Percentiles rank a stretch among this genome's conserved stretches.
These are phyloP conservation scores for Striga asiatica DNA, from an alignment of 257 asterid species.

Conservation along the genomic window DNA sequence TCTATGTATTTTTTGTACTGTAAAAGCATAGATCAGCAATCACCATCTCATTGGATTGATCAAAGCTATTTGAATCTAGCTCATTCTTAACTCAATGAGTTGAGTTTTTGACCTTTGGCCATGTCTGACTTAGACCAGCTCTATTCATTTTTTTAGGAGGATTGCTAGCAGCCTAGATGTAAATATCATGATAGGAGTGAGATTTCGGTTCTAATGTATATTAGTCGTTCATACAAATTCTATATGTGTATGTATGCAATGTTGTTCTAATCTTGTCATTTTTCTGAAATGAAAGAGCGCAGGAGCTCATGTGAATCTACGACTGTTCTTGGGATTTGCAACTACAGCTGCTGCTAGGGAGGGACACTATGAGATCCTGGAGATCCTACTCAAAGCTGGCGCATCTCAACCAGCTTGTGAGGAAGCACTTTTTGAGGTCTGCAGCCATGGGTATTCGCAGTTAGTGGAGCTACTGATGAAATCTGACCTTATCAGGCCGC, in stretches of 20 bases:
- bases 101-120: background rate
- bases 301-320: slow-evolving; percentile 72
- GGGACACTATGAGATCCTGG: slow-evolving; percentile 51
- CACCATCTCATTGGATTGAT: background rate
- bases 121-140: slow-evolving; percentile 11
- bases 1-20: background rate
- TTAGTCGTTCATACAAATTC: background rate
- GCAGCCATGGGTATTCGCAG: slow-evolving; percentile 56
- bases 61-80: background rate
- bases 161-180: background rate
- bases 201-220: background rate
- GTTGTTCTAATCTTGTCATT: background rate
- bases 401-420: slow-evolving; percentile 84
- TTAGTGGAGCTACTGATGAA: slow-evolving; percentile 51
- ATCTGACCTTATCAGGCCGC: slow-evolving; percentile 68
- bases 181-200: background rate
- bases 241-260: background rate
- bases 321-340: slow-evolving; percentile 52
- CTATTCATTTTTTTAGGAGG: background rate
- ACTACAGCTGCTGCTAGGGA: slow-evolving; percentile 69
- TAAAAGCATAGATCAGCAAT: background rate
- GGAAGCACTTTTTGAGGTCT: slow-evolving; percentile 69
- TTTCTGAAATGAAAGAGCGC: slow-evolving; percentile 30
- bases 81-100: background rate
- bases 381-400: slow-evolving; percentile 65